Evolutionary conservation across 2,329 filamentous ascomycete species (phyloP).

Genomic region (Botryotinia globosa): DNA sequence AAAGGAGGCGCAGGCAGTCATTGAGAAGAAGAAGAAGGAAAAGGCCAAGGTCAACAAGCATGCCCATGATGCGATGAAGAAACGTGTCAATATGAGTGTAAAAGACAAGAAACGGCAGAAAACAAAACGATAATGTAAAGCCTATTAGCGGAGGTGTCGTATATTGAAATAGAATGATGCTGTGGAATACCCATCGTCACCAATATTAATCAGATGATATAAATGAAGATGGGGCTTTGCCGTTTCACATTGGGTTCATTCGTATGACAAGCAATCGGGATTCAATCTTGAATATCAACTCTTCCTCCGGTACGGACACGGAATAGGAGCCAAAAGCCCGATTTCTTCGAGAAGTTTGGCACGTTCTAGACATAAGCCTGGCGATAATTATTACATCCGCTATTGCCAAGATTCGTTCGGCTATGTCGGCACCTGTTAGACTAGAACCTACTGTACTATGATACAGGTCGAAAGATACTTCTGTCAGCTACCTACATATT

Average conservation of each 20-base stretch:
- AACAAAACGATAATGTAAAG: constrained; percentile 22
- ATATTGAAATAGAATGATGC: neutral
- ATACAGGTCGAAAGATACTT: neutral
- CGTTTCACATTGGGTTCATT: neutral
- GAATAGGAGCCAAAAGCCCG: neutral
- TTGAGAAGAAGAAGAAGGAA: constrained; percentile 42
- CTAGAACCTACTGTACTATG: neutral
- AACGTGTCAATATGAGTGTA: constrained; percentile 21
- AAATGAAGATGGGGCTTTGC: neutral
- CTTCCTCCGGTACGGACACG: neutral
- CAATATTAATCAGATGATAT: neutral
- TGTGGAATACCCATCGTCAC: neutral
- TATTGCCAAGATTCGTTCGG: neutral
- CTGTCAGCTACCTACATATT: neutral
- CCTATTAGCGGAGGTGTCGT: neutral
- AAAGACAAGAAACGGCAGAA: constrained; percentile 31
- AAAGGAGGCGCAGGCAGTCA: constrained; percentile 39
- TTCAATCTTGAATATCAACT: neutral
- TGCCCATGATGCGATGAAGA: constrained; percentile 20
- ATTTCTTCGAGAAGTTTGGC: neutral
- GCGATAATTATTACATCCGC: neutral
- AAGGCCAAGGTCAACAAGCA: constrained; percentile 19
- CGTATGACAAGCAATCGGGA: neutral
- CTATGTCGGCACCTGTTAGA: neutral
- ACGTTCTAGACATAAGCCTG: neutral